Base-by-base conservation (phyloP, 2,329 filamentous ascomycete species). In the Fusarium napiforme region DNA sequence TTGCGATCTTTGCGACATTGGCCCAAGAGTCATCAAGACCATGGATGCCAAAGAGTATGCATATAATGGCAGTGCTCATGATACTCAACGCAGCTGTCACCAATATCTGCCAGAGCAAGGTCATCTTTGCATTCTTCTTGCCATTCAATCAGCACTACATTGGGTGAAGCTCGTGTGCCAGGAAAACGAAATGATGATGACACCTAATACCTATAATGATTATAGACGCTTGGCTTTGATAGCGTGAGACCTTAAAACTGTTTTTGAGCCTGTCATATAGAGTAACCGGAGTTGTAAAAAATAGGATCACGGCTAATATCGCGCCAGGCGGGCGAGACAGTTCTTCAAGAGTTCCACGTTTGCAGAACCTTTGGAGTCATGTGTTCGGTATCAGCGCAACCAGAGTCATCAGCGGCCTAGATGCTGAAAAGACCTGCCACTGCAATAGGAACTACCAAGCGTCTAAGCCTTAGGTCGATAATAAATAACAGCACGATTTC, bases 91-190 rank as follows among this genome's bases (percentile, higher is more conserved):
- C n/a, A 6, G 30, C 40, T 43, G 11, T 32, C 30, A 32, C 30
- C 30, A 32, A 32, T 32, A 32, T 32, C 30, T 32, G 30, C 30
- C 11, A 32, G 30, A 32, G 5, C 12, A 16, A 42, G 21, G n/a
- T 16, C 9, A 42, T 16, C 9, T 42, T 43, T 43, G n/a, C 40
- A 18, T 43, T 23, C 9, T 23, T 43, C 5, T 11, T 23, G 5
- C 40, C 14, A 23, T 42, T 0, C 16, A 23, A 23, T 23, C n/a
- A 43, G 40, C 40, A 43, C 15, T 43, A 43, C 40, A 9, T 43
- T 8, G 0, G 15, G 9, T 18, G 6, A 23, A 43, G 40, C n/a
- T 43, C 3, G n/a, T 18, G 15, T 2, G 9, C 7, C 40, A 23
- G n/a, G n/a, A 8, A 23, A 18, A 8, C 15, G 15, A 43, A 23